Evolutionary conservation across 2,329 filamentous ascomycete species (phyloP), one percentile per base, ranked within the genome.

Genomic region (Pseudogymnoascus pannorum): DNA sequence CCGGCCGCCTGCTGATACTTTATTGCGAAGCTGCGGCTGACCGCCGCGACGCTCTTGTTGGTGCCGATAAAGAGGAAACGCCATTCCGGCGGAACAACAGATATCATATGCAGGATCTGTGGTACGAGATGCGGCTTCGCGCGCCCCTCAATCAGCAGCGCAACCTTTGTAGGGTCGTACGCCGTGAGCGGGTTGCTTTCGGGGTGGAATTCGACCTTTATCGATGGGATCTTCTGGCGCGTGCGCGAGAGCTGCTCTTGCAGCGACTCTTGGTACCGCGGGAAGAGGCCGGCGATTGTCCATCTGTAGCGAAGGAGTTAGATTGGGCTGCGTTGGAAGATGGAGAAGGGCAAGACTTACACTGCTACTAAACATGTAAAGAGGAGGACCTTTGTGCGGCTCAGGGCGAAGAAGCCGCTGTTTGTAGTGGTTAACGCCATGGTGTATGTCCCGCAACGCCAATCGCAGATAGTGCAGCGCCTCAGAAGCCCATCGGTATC

Each of bases 41-140:
- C 71, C 64, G 73, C 75, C 44, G 75, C 71, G 22, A 79, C 75
- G 60, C 79, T 82, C 65, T 76, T 71, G 33, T 76, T 74, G 12
- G 78, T 81, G 60, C 81, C 81, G 75, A 83, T 81, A 74, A 83
- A 83, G 40, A 77, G 76, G 72, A 83, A 82, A 29, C 76, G 77
- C 81, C 81, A 84, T 72, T 83, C 80, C 1, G 79, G 77, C 4
- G 81, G 81, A 1, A 84, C 77, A 18, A 83, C 79, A 3, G 78
- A 74, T 65, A 82, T 82, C 72, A 83, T 81, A 68, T 84, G 81
- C 22, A 83, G 74, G 70, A 83, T 73, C 38, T 82, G 73, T 1
- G 81, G 81, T 2, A 79, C 80, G 42, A 84, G 76, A 64, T 78
- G 72, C 2, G 80, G 75, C 35, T 75, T 74, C 1, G 77, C 68